phyloP scores from a whole-genome alignment of 2,329 filamentous ascomycete genomes.

The Trichoderma sp. region DNA sequence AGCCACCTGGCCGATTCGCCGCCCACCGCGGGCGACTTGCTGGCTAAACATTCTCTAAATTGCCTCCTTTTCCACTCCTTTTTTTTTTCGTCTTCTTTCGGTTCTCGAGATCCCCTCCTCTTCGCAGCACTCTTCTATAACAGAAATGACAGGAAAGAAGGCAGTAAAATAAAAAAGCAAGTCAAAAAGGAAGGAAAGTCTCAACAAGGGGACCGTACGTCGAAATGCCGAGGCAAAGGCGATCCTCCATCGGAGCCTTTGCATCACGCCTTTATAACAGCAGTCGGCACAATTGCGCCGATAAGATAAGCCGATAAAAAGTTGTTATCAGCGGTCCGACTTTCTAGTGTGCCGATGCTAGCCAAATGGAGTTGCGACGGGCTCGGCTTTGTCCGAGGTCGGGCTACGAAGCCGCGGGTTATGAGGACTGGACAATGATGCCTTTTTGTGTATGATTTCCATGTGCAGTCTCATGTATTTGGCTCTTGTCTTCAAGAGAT shows the following conservation, averaged over 20 bases:
- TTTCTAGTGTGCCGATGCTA: neutral
- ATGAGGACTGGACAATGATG: too few species aligned
- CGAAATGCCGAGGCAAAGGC: conserved; percentile 20
- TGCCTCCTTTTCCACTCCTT: neutral
- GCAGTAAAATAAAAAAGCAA: neutral
- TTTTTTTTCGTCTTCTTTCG: neutral
- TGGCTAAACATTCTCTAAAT: conserved; percentile 33
- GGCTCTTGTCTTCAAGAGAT: neutral
- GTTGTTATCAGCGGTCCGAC: conserved; percentile 4
- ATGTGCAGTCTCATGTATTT: too few species aligned
- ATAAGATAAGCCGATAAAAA: conserved; percentile 21
- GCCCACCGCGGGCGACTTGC: conserved; percentile 34
- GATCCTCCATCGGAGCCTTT: neutral
- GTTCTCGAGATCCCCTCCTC: too few species aligned
- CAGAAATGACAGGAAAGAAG: neutral
- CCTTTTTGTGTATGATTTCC: too few species aligned
- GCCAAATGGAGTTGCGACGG: neutral
- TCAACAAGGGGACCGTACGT: too few species aligned
- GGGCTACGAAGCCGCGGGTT: conserved; percentile 10
- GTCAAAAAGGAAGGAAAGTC: neutral
- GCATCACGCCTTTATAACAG: conserved; percentile 61
- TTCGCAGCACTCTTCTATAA: neutral
- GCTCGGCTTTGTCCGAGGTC: conserved; percentile 8
- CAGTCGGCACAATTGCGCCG: conserved; percentile 8
- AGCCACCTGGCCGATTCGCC: conserved; percentile 34